Conservation (phyloP, 2,329 filamentous ascomycete species). For the Chaetomium strumarium region DNA sequence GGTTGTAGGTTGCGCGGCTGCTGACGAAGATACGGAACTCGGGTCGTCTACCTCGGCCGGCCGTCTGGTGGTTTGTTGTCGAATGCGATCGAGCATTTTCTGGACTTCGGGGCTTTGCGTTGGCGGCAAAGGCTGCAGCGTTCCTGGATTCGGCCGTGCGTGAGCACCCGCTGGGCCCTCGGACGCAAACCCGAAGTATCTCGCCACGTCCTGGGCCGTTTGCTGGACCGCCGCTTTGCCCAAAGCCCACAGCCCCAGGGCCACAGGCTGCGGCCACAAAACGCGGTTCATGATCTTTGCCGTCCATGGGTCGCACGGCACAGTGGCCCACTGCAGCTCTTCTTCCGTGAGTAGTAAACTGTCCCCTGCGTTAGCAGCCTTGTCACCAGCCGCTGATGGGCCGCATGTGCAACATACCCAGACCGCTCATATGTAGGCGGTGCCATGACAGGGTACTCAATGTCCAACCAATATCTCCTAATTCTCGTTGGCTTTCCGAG, state of each 20-base stretch:
- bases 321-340: constrained; percentile 41
- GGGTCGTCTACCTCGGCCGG: constrained; percentile 23
- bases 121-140: constrained; percentile 15
- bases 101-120: constrained; percentile 30
- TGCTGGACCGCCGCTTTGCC: constrained; percentile 42
- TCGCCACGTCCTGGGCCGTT: constrained; percentile 38
- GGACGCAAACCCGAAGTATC: constrained; percentile 40
- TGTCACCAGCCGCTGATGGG: neutral
- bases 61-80: constrained; percentile 21
- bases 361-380: constrained; percentile 21
- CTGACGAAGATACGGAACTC: constrained; percentile 14
- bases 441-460: constrained; percentile 53
- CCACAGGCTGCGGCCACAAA: constrained; percentile 49
- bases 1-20: neutral
- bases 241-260: constrained; percentile 48
- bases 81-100: constrained; percentile 27
- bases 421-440: constrained; percentile 54
- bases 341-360: constrained; percentile 48
- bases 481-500: constrained; percentile 41
- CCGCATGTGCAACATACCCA: constrained; percentile 42
- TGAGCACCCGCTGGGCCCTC: constrained; percentile 3
- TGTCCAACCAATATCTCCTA: constrained; percentile 52
- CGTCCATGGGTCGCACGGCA: constrained; percentile 42
- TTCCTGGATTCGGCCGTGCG: neutral
- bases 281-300: constrained; percentile 42